Conservation (phyloP, 306 rosid genomes). For the Hippophae rhamnoides region DNA sequence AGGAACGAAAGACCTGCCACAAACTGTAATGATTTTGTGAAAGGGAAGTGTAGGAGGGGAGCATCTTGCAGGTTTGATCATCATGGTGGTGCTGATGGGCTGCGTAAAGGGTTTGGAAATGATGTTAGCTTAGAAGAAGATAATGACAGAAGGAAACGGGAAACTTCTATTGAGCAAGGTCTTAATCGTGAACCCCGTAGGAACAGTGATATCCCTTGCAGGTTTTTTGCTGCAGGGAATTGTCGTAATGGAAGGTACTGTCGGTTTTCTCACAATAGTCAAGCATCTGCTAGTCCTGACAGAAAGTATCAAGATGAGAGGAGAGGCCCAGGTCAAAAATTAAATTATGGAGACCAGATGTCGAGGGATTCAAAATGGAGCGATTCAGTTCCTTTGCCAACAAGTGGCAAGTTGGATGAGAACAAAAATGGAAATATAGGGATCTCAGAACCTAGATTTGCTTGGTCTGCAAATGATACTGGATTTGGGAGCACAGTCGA, state of each 20-base stretch:
- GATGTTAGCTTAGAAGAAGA: constrained; percentile 63
- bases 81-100: constrained; percentile 55
- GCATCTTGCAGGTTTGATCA: constrained; percentile 72
- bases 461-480: constrained; percentile 37
- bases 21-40: constrained; percentile 50
- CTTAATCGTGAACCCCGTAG: constrained; percentile 48
- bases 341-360: constrained; percentile 34
- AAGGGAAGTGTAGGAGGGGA: constrained; percentile 80
- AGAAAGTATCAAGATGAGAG: constrained; percentile 57
- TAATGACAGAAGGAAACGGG: constrained; percentile 56
- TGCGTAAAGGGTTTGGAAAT: constrained; percentile 39
- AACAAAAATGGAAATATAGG: constrained; percentile 34
- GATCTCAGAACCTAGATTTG: constrained; percentile 32
- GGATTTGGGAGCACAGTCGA: constrained; percentile 37
- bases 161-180: constrained; percentile 55
- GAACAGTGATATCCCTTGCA: constrained; percentile 55
- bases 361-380: constrained; percentile 47
- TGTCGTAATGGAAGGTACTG: constrained; percentile 88
- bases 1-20: constrained; percentile 56
- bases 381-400: constrained; percentile 29
- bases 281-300: constrained; percentile 51
- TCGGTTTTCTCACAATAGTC: constrained; percentile 78
- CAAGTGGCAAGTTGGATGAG: constrained; percentile 39
- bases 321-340: constrained; percentile 35
- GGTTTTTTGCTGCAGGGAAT: constrained; percentile 71